A percentile compares a stretch with the other conserved stretches of the same genome.
Conservation (phyloP, 306 rosid species). For the Pterocarpus santalinus region DNA sequence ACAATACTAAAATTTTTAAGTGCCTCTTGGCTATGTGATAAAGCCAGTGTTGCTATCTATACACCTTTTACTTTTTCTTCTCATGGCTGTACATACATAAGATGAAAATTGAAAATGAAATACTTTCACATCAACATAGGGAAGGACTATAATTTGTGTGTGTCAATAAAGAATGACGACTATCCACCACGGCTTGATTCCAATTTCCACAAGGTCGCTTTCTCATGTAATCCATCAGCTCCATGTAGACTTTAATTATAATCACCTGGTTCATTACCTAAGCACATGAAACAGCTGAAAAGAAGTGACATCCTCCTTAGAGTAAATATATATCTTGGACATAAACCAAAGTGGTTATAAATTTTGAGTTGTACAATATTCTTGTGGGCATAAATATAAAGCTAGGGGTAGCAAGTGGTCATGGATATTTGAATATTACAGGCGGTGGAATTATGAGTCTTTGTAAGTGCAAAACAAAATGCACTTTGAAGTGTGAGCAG, state of each 20-base stretch:
- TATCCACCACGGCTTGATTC: not conserved
- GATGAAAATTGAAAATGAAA: not conserved
- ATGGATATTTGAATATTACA: not conserved
- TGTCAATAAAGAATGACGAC: not conserved
- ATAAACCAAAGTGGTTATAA: not conserved
- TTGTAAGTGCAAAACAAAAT: not conserved
- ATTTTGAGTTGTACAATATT: not conserved
- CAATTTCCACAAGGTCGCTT: not conserved
- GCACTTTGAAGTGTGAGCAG: not conserved
- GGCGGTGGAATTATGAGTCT: not conserved
- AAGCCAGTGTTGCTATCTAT: not conserved
- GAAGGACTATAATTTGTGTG: not conserved
- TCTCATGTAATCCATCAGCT: not conserved
- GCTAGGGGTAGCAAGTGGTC: not conserved
- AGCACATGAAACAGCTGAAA: no score
- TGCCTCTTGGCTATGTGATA: not conserved
- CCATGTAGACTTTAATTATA: not conserved
- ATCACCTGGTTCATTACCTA: not conserved
- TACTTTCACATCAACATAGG: slow-evolving; percentile 2
- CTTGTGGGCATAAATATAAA: no score
- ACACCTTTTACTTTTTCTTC: not conserved
- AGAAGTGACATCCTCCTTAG: no score
- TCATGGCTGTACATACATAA: not conserved
- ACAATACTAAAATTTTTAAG: not conserved
- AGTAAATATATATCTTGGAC: not conserved